Base-by-base conservation (phyloP, 1,284 basidiomycete species). In the Volvariella surrecta region DNA sequence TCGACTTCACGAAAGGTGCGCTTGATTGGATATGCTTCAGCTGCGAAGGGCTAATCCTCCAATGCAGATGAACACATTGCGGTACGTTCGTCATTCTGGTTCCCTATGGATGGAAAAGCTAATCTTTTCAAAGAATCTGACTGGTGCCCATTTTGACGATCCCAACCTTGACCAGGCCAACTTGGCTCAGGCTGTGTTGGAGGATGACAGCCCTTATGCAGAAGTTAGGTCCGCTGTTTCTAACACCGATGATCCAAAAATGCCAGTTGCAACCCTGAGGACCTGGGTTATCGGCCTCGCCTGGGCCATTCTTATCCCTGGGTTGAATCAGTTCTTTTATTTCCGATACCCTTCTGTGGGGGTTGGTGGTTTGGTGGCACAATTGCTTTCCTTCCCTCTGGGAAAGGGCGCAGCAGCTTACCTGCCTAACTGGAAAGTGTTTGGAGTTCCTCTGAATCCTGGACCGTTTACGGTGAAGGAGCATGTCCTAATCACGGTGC, bases 201-300 rank as follows among this genome's bases (percentile, higher is more conserved):
- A 70, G 46, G 71, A 76, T 48, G 73, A 75, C 43, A 74, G 70
- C 41, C 77, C 77, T 10, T 80, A 79, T 53, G 74, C 75, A 6
- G 76, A 79, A 52, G 78, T 80, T 16, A 70, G 78, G 21, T 75
- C 75, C 24, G 73, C 73, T 18, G 76, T 79, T 16, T 68, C 72
- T 31, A 73, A 76, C 50, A 70, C 66, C 13, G 76, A 80, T 52
- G 76, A 79, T 52, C 65, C 66, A 15, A 56, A 62, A 34, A 73
- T 78, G 70, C 75, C 75, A 3, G 64, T 60, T n/a, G 61, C 66
- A 10, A 79, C 77, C 4, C 52, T 79, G 46, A 68, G 78, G 21
- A 65, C 71, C 13, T 79, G 75, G 76, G 50, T 71, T 34, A 62
- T 79, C 20, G 67, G 67, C 17, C 15, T 67, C 13, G 46, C 69